Evolutionary conservation across 768 basidiomycete genomes (phyloP), one percentile per base, ranked within the genome.

Genomic region (Epithele typhae): DNA sequence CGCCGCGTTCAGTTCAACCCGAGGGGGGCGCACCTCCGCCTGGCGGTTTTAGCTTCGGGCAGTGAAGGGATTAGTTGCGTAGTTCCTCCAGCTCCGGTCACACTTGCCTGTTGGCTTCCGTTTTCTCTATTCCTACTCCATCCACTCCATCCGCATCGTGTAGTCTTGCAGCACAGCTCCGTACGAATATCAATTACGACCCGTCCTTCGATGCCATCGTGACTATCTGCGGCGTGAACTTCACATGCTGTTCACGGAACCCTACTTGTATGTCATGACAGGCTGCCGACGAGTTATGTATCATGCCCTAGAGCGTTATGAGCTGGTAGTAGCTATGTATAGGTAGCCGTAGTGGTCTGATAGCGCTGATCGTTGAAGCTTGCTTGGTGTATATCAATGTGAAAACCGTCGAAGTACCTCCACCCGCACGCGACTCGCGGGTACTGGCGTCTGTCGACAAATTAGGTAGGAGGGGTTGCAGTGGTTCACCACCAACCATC

Each of bases 31-130:
- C 87, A 32, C 94, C 87, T 37, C 95, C 95, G 50, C 88, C 92
- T 64, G 94, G 95, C 52, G 95, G 95, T 12, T 98, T 98, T 80
- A 91, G 81, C 64, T 98, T 98, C 63, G 92, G 87, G 53, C 80
- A 82, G 66, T 75, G 75, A 71, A 72, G 59, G 64, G 52, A 49
- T 33, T 47, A 46, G 51, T 52, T 48, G 45, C 48, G 46, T 49
- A 30, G 46, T 35, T 36, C 37, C 40, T 39, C 40, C 25, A 37
- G 38, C 43, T 37, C 22, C 43, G 46, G 37, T 52, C n/a, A n/a
- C n/a, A n/a, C n/a, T n/a, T n/a, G n/a, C n/a, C n/a, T n/a, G n/a
- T n/a, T n/a, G n/a, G n/a, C n/a, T n/a, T n/a, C n/a, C n/a, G n/a
- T n/a, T n/a, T n/a, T n/a, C 35, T 37, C 32, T 49, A 10, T 40